phyloP scores from a whole-genome alignment of 225 moss, liverwort and hornwort genomes.

The Ulota crispa region DNA sequence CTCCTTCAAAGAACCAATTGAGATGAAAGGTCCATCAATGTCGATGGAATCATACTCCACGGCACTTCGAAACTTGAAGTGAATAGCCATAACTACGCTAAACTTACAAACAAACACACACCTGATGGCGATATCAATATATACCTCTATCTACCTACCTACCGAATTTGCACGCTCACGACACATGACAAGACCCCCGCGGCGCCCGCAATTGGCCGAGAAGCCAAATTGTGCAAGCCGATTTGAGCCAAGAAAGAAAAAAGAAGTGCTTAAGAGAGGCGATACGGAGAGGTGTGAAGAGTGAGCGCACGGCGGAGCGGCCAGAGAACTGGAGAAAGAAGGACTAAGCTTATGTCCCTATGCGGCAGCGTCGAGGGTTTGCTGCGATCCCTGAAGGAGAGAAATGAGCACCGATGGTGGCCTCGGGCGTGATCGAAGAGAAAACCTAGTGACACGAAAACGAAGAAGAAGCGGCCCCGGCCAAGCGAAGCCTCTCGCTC shows the following conservation, averaged over 20 bases:
- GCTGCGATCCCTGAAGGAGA: neutral
- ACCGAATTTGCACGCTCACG: slow-evolving; percentile 17
- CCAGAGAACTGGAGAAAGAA: neutral
- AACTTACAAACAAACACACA: slow-evolving; percentile 15
- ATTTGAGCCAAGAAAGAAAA: slow-evolving; percentile 5
- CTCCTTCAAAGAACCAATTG: slow-evolving; percentile 81
- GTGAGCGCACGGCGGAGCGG: neutral
- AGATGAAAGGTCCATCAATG: slow-evolving; percentile 87
- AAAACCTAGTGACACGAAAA: slow-evolving; percentile 28
- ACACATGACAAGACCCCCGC: slow-evolving; percentile 11
- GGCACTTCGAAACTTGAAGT: slow-evolving; percentile 97
- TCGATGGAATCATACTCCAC: slow-evolving; percentile 91
- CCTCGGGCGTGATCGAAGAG: neutral
- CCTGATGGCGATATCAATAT: neutral
- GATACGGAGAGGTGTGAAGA: neutral
- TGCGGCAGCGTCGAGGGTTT: slow-evolving; percentile 23
- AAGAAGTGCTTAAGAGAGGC: neutral
- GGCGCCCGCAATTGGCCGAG: slow-evolving; percentile 17
- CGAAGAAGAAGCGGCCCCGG: neutral
- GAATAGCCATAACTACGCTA: slow-evolving; percentile 72
- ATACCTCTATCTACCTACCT: slow-evolving; percentile 15
- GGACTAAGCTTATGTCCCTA: neutral
- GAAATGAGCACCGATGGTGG: neutral
- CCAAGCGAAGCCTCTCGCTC: neutral
- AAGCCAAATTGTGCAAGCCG: slow-evolving; percentile 2